Evolutionary conservation across 164 flowering plant genomes (phyloP).

Genomic region (Santalum album): DNA sequence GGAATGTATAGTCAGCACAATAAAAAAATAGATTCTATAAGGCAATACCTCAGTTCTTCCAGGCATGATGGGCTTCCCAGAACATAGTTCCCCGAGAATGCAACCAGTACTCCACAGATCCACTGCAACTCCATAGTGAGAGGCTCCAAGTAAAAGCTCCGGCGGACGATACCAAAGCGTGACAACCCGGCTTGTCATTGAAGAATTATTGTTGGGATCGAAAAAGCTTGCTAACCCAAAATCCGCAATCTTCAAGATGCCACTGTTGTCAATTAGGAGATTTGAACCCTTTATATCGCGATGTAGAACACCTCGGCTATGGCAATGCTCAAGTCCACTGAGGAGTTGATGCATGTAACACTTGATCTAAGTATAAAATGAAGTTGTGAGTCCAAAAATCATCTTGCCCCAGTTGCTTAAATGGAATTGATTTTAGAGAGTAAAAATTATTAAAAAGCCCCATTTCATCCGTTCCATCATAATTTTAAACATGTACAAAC

Average conservation of each 20-base stretch:
- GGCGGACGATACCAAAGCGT: slow-evolving; percentile 92
- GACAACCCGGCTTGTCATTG: slow-evolving; percentile 74
- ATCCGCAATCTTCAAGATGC: slow-evolving; percentile 70
- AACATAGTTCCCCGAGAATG: slow-evolving; percentile 65
- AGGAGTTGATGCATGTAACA: slow-evolving; percentile 68
- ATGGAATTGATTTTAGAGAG: too few relatives aligned
- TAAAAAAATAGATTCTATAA: not conserved
- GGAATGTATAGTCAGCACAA: not conserved
- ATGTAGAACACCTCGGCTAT: slow-evolving; percentile 50
- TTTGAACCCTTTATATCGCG: slow-evolving; percentile 77
- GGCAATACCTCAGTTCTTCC: slow-evolving; percentile 73
- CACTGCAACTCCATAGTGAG: slow-evolving; percentile 58
- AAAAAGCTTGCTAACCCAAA: slow-evolving; percentile 70
- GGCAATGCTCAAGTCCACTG: slow-evolving; percentile 64
- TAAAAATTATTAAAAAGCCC: too few relatives aligned
- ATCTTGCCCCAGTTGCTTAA: too few relatives aligned
- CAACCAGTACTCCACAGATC: slow-evolving; percentile 89
- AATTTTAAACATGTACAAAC: too few relatives aligned
- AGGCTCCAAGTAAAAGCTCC: slow-evolving; percentile 69
- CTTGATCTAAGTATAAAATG: slow-evolving; percentile 34
- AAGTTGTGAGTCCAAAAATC: not conserved
- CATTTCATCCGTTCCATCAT: too few relatives aligned
- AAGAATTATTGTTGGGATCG: slow-evolving; percentile 28
- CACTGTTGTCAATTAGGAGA: slow-evolving; percentile 55
- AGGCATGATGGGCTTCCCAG: slow-evolving; percentile 76